Conservation (phyloP, 768 basidiomycete genomes). For the Termitomyces sp. region DNA sequence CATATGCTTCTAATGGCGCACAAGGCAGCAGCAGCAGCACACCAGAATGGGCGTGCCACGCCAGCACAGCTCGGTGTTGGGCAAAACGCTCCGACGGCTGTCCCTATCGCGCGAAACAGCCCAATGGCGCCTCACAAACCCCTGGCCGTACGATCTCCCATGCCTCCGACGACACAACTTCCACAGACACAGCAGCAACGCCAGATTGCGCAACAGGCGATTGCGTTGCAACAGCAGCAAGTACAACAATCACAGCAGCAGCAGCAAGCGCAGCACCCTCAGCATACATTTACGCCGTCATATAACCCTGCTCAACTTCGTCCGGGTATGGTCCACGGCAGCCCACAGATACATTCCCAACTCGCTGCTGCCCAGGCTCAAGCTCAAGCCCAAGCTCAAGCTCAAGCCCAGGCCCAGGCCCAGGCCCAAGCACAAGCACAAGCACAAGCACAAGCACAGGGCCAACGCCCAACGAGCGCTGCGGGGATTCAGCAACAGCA, state of each 20-base stretch:
- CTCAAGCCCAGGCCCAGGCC: slow-evolving; percentile 7
- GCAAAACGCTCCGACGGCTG: slow-evolving; percentile 3
- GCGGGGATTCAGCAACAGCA: slow-evolving; percentile 12
- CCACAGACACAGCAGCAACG: slow-evolving; percentile 15
- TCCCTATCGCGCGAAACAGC: slow-evolving; percentile 28
- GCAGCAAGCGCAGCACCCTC: slow-evolving; percentile 19
- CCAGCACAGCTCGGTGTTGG: slow-evolving; percentile 19
- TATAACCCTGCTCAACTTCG: slow-evolving; percentile 34
- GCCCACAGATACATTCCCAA: slow-evolving; percentile 19
- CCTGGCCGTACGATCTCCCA: slow-evolving; percentile 25
- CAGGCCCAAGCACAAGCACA: slow-evolving; percentile 12
- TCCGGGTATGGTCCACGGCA: slow-evolving; percentile 23
- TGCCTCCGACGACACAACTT: slow-evolving; percentile 26
- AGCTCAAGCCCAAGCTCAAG: slow-evolving; percentile 13
- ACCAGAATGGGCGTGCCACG: slow-evolving; percentile 26
- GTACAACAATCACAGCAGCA: slow-evolving; percentile 15
- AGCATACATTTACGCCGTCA: slow-evolving; percentile 23
- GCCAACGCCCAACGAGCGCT: slow-evolving; percentile 11
- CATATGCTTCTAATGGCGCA: slow-evolving; percentile 2
- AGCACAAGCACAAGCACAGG: slow-evolving; percentile 6
- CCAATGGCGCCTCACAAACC: slow-evolving; percentile 32
- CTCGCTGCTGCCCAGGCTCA: slow-evolving; percentile 15
- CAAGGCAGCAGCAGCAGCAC: slow-evolving; percentile 7
- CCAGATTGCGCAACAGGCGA: slow-evolving; percentile 4
- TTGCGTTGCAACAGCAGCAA: slow-evolving; percentile 14